Base-by-base conservation (phyloP, 768 basidiomycete species). In the Myochromella boudieri region DNA sequence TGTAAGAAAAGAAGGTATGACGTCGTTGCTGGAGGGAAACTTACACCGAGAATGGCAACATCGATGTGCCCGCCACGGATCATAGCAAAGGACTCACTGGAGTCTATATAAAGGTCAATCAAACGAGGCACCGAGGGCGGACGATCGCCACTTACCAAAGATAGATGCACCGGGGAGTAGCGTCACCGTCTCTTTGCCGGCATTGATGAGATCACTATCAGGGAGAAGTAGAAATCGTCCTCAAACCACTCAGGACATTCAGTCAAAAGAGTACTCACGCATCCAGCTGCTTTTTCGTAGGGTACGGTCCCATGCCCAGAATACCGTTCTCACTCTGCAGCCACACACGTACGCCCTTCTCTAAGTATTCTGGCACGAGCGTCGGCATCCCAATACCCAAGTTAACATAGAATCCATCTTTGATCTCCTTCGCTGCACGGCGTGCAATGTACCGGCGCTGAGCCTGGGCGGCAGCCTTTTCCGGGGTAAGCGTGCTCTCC, bases 11-110 rank as follows among this genome's bases (percentile, higher is more conserved):
- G 42, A 97, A 88, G 2, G 90, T 87, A 84, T 88, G 47, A 17
- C 33, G 49, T 15, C 11, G 18, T 22, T 32, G n/a, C n/a, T 25
- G 32, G 58, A 11, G 34, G 37, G n/a, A 34, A 47, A 72, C 85
- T 60, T 67, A 89, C 91, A 22, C 95, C 95, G 39, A 97, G 81
- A 60, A 97, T 95, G 6, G 93, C 84, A 37, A 95, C 89, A 55
- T 97, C 84, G 40, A 97, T 82, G 67, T 97, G 95, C 4, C 95
- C 95, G 36, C 95, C 95, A 43, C 95, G 89, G 67, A 97, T 97
- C 95, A 97, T 97, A 9, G 88, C 89, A 60, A 97, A 97, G 3
- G 91, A 94, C 68, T 97, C 94, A 57, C 82, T 82, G 3, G 92
- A 94, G 68, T 95, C 89, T 88, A 51, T 20, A 38, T 50, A 44